phyloP scores from a whole-genome alignment of 345 rosid genomes.

The Gossypium mustelinum region DNA sequence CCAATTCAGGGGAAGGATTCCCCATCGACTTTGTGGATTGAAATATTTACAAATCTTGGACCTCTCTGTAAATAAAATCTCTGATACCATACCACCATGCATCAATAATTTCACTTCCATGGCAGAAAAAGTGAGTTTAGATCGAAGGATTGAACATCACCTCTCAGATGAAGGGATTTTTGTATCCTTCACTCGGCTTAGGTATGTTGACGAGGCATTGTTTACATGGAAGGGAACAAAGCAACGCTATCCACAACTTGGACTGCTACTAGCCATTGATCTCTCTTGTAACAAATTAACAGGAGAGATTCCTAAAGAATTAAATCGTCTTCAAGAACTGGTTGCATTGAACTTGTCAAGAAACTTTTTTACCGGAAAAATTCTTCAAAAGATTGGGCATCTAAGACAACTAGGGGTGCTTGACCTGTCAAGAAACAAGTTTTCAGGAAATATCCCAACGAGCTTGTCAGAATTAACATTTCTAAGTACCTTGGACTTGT shows the following conservation, averaged over 20 bases:
- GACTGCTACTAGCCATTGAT: constrained; percentile 1
- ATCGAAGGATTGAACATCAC: not conserved
- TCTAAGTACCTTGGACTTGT: constrained; percentile 13
- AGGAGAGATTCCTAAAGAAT: constrained; percentile 29
- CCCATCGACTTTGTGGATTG: not conserved
- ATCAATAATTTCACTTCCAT: not conserved
- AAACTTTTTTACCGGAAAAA: constrained; percentile 2
- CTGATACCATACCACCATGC: not conserved
- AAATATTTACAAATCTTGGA: not conserved
- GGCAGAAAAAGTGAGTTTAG: constrained; percentile 2
- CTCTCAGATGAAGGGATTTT: not conserved
- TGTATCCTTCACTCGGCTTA: fast-evolving
- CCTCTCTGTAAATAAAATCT: not conserved
- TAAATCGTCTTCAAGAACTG: constrained; percentile 17
- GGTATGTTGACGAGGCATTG: constrained; percentile 10
- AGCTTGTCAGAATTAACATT: not conserved
- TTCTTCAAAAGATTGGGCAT: constrained; percentile 25
- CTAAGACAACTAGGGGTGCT: constrained; percentile 18
- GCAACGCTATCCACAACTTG: not conserved
- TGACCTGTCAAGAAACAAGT: constrained; percentile 29
- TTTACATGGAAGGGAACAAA: constrained; percentile 27
- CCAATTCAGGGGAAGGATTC: not conserved
- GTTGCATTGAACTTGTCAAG: constrained; percentile 19
- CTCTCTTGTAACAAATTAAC: constrained; percentile 25
- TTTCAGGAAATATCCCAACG: constrained; percentile 31